Evolutionary conservation across 805 yeast genomes (phyloP).

Genomic region (Sungouiozyma intestinalis): DNA sequence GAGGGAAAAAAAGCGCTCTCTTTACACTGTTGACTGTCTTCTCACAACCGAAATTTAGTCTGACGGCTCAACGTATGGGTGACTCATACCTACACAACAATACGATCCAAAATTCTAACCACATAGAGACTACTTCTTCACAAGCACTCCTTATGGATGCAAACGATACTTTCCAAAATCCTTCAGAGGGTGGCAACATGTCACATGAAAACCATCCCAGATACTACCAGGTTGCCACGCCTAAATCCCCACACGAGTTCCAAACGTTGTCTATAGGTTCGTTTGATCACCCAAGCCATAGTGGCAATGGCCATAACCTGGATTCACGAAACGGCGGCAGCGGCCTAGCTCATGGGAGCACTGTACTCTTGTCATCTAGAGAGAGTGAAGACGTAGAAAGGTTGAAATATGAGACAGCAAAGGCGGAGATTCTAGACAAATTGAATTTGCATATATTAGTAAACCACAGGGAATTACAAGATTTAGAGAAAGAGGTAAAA

Average conservation of each 20-base stretch:
- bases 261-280: neutral
- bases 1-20: no score
- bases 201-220: constrained; percentile 3
- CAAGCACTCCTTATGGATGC: neutral
- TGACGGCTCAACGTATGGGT: neutral
- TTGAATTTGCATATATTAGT: constrained; percentile 50
- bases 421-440: constrained; percentile 32
- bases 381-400: constrained; percentile 25
- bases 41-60: no score
- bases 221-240: constrained; percentile 34
- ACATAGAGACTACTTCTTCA: neutral
- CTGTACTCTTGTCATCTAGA: constrained; percentile 2
- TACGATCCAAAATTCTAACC: neutral
- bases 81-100: neutral
- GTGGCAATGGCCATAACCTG: neutral
- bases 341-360: neutral
- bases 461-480: constrained; percentile 45
- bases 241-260: constrained; percentile 35
- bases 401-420: constrained; percentile 23
- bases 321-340: neutral
- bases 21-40: no score
- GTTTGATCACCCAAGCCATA: neutral
- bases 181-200: constrained; percentile 1
- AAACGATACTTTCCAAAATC: neutral
- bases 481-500: constrained; percentile 43